Evolutionary conservation across 768 basidiomycete genomes (phyloP), one percentile per base, ranked within the genome.

Genomic region (Mycena capillaripes): DNA sequence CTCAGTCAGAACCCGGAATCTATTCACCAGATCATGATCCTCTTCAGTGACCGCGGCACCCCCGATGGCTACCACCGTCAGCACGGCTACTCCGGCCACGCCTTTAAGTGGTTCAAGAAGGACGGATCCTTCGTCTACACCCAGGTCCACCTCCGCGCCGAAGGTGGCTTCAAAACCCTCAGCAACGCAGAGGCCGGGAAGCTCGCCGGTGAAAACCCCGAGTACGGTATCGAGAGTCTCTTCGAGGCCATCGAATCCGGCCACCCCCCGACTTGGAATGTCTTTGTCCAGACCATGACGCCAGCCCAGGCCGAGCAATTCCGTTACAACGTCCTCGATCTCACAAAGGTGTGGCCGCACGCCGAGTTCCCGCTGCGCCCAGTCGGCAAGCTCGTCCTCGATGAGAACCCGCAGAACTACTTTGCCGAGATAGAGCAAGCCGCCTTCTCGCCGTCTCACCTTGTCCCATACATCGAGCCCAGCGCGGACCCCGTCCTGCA

Each of bases 11-110:
- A 95, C 84, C 93, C 95, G 12, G 95, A 97, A 84, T 94, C 95
- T 23, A 94, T 93, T 69, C 94, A 96, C 81, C 95, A 96, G 83
- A 85, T 95, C 77, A 87, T 95, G 89, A 97, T 97, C 81, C 88
- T 95, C 70, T 93, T 98, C 86, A 94, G 94, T n/a, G 97, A 98
- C 83, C 95, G 97, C 78, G 93, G 95, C 56, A 98, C 96, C 66
- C 97, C 97, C 71, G 92, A 92, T 82, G 96, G 90, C n/a, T 97
- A 85, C 85, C 91, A 94, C 83, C 86, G 92, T 72, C 86, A 91
- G 91, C 95, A 98, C 83, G 97, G 96, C 3, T 98, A 97, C 87
- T 95, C 94, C 59, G 95, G 97, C 19, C 96, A 98, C 88, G 93
- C 97, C 36, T 95, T 88, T 88, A 95, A 97, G 81, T 91, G 96